Conservation (phyloP, 768 basidiomycete genomes). For the Botryobasidium botryosum region DNA sequence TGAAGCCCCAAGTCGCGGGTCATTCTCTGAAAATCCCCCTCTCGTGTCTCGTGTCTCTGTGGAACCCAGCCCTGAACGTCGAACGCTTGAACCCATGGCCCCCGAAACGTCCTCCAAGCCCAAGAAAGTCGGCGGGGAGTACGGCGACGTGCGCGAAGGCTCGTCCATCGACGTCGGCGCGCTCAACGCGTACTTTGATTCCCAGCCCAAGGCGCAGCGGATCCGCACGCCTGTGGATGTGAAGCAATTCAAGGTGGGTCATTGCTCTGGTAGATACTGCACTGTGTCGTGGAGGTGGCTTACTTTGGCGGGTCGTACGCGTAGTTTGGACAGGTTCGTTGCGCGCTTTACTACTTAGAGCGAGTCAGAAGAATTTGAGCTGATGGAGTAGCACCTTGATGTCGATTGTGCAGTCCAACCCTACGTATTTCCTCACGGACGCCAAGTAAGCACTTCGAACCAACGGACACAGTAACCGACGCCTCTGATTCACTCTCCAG, state of each 20-base stretch:
- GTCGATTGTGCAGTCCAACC: constrained; percentile 52
- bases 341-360: neutral
- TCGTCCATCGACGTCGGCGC: constrained; percentile 43
- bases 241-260: constrained; percentile 81
- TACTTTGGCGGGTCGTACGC: neutral
- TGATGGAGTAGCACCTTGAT: neutral
- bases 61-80: no score
- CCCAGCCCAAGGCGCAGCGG: constrained; percentile 33
- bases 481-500: constrained; percentile 18
- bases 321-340: constrained; percentile 73
- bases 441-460: constrained; percentile 30
- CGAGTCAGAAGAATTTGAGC: no score
- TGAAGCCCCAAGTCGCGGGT: no score
- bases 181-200: constrained; percentile 48
- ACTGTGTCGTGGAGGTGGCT: no score
- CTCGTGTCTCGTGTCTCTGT: no score
- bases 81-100: no score
- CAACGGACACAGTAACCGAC: neutral
- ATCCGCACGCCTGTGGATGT: constrained; percentile 53
- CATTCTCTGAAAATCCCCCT: no score
- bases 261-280: neutral
- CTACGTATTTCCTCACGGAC: constrained; percentile 86
- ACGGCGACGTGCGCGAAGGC: constrained; percentile 44
- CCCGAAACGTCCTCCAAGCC: no score
- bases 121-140: constrained; percentile 51